Conservation (phyloP, 768 basidiomycete species). For the Pisolithus sp. region DNA sequence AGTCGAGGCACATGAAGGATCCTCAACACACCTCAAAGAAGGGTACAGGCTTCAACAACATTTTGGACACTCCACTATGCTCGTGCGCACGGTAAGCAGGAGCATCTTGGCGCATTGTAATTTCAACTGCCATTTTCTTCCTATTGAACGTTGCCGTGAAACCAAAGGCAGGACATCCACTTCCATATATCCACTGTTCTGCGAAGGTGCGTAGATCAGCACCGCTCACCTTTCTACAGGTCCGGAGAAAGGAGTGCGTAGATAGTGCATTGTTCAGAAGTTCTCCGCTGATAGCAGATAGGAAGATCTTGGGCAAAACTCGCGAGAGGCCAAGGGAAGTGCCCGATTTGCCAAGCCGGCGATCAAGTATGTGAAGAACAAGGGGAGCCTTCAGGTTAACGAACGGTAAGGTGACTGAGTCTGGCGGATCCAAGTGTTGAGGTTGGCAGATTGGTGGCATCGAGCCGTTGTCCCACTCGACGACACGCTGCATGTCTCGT, state of each 20-base stretch:
- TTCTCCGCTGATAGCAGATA: slow-evolving; percentile 90
- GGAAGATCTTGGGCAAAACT: slow-evolving; percentile 89
- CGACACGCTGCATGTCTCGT: slow-evolving; percentile 92
- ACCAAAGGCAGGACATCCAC: slow-evolving; percentile 87
- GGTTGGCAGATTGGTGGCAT: slow-evolving; percentile 96
- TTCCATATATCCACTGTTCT: slow-evolving; percentile 99
- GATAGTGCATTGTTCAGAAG: slow-evolving; percentile 79
- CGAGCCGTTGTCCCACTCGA: slow-evolving; percentile 78
- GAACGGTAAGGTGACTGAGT: slow-evolving; percentile 72
- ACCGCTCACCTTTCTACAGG: slow-evolving; percentile 89
- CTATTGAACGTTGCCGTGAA: slow-evolving; percentile 91
- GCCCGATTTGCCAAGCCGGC: slow-evolving; percentile 88
- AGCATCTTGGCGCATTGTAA: slow-evolving; percentile 85
- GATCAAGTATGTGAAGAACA: slow-evolving; percentile 94
- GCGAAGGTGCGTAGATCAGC: slow-evolving; percentile 86
- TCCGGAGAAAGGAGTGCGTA: slow-evolving; percentile 85
- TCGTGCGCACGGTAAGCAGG: slow-evolving; percentile 66
- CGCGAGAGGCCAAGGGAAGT: slow-evolving; percentile 92
- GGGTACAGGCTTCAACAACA: slow-evolving; percentile 72
- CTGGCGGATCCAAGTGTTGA: slow-evolving; percentile 77
- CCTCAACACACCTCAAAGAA: slow-evolving; percentile 71
- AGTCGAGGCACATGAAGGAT: not conserved
- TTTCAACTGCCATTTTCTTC: slow-evolving; percentile 97
- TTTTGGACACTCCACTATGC: slow-evolving; percentile 60
- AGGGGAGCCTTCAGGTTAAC: slow-evolving; percentile 93